These are phyloP conservation scores for Flaveria bidentis DNA, from an alignment of 129 eudicot species.

Conservation along the genomic window DNA sequence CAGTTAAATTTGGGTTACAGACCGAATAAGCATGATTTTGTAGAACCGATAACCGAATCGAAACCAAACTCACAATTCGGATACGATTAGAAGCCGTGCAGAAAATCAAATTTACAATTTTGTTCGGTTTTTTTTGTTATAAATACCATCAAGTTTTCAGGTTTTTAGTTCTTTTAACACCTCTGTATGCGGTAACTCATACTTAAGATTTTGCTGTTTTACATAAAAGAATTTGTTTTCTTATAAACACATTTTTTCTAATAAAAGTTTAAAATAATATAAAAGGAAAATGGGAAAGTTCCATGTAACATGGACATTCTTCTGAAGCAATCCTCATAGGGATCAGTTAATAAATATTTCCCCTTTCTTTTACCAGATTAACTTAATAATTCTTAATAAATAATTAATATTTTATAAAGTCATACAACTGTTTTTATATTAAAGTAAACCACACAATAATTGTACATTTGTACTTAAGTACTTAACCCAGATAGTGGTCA, in stretches of 20 bases:
- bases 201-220: neutral
- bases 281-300: constrained; percentile 18
- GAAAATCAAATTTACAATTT: too few species aligned
- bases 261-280: neutral
- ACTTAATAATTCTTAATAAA: constrained; percentile 5
- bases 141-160: too few species aligned
- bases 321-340: constrained; percentile 44
- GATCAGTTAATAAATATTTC: constrained; percentile 37
- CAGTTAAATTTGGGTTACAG: too few species aligned
- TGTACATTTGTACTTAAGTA: constrained; percentile 3
- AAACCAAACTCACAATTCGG: too few species aligned
- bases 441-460: neutral
- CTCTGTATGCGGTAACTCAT: neutral
- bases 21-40: too few species aligned
- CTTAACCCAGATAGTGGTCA: neutral
- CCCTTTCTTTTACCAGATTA: constrained; percentile 19
- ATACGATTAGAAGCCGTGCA: too few species aligned
- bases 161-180: too few species aligned
- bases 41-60: too few species aligned
- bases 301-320: constrained; percentile 42
- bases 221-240: neutral
- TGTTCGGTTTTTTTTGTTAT: too few species aligned
- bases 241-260: neutral
- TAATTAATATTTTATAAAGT: constrained; percentile 10
- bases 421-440: constrained; percentile 17